phyloP scores from a whole-genome alignment of 1,284 basidiomycete species.

The Tilletiaria anomala region DNA sequence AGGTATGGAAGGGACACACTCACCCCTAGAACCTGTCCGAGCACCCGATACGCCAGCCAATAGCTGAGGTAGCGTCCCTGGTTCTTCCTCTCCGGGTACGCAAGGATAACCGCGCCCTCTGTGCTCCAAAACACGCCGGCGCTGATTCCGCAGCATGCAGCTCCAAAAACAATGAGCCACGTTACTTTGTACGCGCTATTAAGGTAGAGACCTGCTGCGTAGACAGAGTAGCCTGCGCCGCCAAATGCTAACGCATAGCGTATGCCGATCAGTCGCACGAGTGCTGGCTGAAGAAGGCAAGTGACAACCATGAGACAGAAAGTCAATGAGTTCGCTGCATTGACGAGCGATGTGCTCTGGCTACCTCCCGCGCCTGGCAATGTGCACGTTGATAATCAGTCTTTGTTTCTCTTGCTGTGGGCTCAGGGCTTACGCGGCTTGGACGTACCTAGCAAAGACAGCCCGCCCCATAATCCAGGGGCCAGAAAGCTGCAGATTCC shows the following conservation, averaged over 20 bases:
- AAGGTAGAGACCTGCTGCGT: constrained; percentile 37
- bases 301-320: constrained; percentile 21
- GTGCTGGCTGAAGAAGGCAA: constrained; percentile 14
- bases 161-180: constrained; percentile 40
- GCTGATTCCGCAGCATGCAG: constrained; percentile 37
- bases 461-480: background rate
- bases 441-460: background rate
- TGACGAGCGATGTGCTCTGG: constrained; percentile 27
- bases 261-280: constrained; percentile 26
- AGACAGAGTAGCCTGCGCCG: constrained; percentile 31
- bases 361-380: constrained; percentile 37
- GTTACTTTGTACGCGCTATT: constrained; percentile 16
- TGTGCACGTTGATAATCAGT: background rate
- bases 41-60: constrained; percentile 37
- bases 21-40: constrained; percentile 20
- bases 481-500: constrained; percentile 37
- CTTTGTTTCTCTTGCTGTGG: constrained; percentile 12
- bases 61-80: constrained; percentile 35
- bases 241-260: constrained; percentile 34
- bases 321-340: constrained; percentile 39
- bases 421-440: constrained; percentile 18
- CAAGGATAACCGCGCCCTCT: constrained; percentile 30
- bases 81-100: constrained; percentile 33
- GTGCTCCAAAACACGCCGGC: constrained; percentile 38
- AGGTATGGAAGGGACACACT: too few relatives aligned